These are phyloP conservation scores for Trichomonascaceae sp. DNA, from an alignment of 1,139 yeast species.

Conservation along the genomic window DNA sequence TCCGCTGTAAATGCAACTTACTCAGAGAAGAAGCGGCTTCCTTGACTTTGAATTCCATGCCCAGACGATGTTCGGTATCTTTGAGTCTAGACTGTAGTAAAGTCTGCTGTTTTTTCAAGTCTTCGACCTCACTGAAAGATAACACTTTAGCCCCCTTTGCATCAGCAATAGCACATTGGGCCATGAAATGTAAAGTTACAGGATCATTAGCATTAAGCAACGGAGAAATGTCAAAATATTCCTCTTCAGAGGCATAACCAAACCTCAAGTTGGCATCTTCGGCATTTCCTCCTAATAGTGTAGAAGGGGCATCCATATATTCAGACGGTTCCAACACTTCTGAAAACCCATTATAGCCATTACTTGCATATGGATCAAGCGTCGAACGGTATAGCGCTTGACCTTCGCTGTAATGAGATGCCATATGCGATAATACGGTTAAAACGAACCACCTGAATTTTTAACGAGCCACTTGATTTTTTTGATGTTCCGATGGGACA, in stretches of 20 bases:
- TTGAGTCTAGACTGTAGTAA: slow-evolving; percentile 22
- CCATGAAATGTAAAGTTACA: slow-evolving; percentile 24
- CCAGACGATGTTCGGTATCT: slow-evolving; percentile 27
- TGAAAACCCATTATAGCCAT: slow-evolving; percentile 7
- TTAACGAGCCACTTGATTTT: neutral
- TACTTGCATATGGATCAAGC: slow-evolving; percentile 6
- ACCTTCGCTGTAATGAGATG: neutral
- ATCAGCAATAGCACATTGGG: slow-evolving; percentile 31
- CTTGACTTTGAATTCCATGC: slow-evolving; percentile 30
- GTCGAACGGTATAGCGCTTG: neutral
- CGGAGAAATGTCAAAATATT: slow-evolving; percentile 24
- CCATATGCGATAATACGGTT: neutral
- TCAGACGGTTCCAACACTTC: slow-evolving; percentile 14
- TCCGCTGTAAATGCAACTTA: slow-evolving; percentile 20
- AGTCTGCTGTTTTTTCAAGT: slow-evolving; percentile 23
- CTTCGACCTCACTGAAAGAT: slow-evolving; percentile 31
- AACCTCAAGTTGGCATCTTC: neutral
- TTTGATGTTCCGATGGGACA: neutral
- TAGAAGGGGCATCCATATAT: slow-evolving; percentile 17
- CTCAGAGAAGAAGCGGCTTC: slow-evolving; percentile 33
- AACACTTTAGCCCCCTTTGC: slow-evolving; percentile 26
- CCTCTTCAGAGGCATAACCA: slow-evolving; percentile 12
- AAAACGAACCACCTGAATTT: neutral
- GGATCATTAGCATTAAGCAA: slow-evolving; percentile 24
- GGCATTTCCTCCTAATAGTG: slow-evolving; percentile 12